These are phyloP conservation scores for Podaxis mareebaensis DNA, from an alignment of 768 basidiomycete genomes.

Conservation along the genomic window DNA sequence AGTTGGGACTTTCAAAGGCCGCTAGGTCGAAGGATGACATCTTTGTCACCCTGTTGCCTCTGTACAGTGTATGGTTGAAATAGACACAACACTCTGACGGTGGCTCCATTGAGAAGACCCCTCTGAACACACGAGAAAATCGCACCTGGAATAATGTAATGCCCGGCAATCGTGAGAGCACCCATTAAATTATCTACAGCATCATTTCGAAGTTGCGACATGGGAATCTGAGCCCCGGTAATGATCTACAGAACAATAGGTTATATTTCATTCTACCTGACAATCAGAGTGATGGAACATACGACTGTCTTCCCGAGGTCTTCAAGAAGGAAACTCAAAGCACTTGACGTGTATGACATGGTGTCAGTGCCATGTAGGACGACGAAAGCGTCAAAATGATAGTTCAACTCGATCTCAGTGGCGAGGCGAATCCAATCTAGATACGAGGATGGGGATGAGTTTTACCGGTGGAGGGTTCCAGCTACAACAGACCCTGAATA, in stretches of 20 bases:
- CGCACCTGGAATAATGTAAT: conserved; percentile 87
- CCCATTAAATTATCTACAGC: conserved; percentile 93
- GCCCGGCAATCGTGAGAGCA: conserved; percentile 85
- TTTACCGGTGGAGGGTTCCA: conserved; percentile 2
- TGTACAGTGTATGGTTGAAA: conserved; percentile 87
- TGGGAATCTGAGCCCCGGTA: conserved; percentile 92
- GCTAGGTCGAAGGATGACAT: conserved; percentile 79
- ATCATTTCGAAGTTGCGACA: conserved; percentile 91
- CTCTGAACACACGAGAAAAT: neutral
- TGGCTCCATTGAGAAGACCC: neutral
- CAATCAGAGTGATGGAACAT: conserved; percentile 19
- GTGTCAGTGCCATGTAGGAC: conserved; percentile 91
- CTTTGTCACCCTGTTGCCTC: conserved; percentile 86
- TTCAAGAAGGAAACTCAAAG: conserved; percentile 88
- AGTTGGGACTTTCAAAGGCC: conserved; percentile 86
- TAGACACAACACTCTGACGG: conserved; percentile 75
- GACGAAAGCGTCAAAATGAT: conserved; percentile 89
- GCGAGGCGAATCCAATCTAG: conserved; percentile 90
- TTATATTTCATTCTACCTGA: neutral
- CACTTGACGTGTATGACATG: conserved; percentile 88
- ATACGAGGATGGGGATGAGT: conserved; percentile 1
- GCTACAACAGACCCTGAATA: conserved; percentile 56
- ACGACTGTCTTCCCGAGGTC: conserved; percentile 92
- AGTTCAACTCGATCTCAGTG: conserved; percentile 92
- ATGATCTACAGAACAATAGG: conserved; percentile 55